Percentiles rank a stretch among this genome's conserved stretches.
phyloP scores from a whole-genome alignment of 148 eudicot species.

The Rhododendron griersonianum region DNA sequence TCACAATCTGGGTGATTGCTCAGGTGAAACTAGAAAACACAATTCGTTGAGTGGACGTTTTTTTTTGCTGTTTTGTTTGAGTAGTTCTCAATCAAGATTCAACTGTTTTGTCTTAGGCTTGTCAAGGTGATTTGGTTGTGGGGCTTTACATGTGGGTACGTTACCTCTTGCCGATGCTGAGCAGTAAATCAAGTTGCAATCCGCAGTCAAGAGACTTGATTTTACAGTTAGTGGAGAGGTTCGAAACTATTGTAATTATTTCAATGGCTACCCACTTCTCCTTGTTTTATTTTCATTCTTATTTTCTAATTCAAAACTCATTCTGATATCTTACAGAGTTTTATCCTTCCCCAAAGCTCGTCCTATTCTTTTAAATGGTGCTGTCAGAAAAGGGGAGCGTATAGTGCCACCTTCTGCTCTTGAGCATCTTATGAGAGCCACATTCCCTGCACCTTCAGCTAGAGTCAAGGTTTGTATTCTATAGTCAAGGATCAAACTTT shows the following conservation, averaged over 20 bases:
- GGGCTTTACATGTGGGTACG: conserved; percentile 53
- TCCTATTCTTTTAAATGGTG: conserved; percentile 43
- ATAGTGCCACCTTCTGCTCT: conserved; percentile 61
- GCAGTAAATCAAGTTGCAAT: conserved; percentile 43
- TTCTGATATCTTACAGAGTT: conserved; percentile 28
- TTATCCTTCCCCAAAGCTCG: conserved; percentile 53
- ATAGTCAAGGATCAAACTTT: neutral
- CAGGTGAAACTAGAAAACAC: conserved; percentile 33
- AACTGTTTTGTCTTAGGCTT: conserved; percentile 30
- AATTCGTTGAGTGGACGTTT: neutral
- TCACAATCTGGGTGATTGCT: conserved; percentile 47
- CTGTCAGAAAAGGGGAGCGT: conserved; percentile 67
- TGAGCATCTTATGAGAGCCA: conserved; percentile 45
- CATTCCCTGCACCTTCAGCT: conserved; percentile 50
- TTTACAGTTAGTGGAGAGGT: conserved; percentile 66
- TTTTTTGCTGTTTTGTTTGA: neutral
- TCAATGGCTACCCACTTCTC: neutral
- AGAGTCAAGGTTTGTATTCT: conserved; percentile 41
- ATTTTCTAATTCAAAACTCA: neutral
- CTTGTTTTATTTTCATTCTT: neutral
- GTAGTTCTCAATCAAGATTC: neutral
- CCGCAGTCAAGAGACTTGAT: conserved; percentile 54
- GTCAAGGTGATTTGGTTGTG: conserved; percentile 52
- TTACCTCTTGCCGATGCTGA: conserved; percentile 45
- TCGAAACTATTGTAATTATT: conserved; percentile 5